Evolutionary conservation across 306 rosid genomes (phyloP), one percentile per base, ranked within the genome.

Genomic region (Rosa rugosa): DNA sequence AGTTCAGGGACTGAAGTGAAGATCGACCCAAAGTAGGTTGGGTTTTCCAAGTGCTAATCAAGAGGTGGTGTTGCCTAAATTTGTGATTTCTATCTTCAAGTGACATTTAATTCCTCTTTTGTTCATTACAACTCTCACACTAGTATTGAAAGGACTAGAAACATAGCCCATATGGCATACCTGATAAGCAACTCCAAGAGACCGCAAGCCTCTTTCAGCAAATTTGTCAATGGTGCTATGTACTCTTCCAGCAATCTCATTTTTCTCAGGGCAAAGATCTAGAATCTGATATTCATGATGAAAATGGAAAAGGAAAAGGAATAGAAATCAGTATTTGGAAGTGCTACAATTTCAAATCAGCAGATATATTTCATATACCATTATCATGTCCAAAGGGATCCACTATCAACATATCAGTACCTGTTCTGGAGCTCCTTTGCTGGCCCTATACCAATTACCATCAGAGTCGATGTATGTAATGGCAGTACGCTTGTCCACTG

Each of bases 361-460:
- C 69, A 49, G 51, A 63, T 45, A 38, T 46, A 44, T 40, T 57
- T 69, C 13, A n/a, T 38, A 57, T 45, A 74, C 75, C 73, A 74
- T 50, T 51, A 73, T 50, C 71, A 68, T 65, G 42, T 65, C 20
- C 20, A 63, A 31, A 63, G 46, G 23, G 6, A 65, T 38, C 47
- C 45, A 36, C 17, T 14, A 7, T 51, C 51, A 50, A 49, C 41
- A 47, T 46, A 78, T 79, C 23, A 63, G 60, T 79, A 93, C 97
- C 97, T 93, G 97, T 81, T 93, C 97, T 0, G 97, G 96, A 81
- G 96, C 97, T 85, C 97, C 97, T 88, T 93, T 91, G 89, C 89
- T 93, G 72, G 96, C 91, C 65, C 96, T 80, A 76, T 89, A 72
- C 92, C 89, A 91, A 2, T 89, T 89, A 31, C 94, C 96, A 57